Conservation (phyloP, 306 rosid genomes). For the Trifolium repens region DNA sequence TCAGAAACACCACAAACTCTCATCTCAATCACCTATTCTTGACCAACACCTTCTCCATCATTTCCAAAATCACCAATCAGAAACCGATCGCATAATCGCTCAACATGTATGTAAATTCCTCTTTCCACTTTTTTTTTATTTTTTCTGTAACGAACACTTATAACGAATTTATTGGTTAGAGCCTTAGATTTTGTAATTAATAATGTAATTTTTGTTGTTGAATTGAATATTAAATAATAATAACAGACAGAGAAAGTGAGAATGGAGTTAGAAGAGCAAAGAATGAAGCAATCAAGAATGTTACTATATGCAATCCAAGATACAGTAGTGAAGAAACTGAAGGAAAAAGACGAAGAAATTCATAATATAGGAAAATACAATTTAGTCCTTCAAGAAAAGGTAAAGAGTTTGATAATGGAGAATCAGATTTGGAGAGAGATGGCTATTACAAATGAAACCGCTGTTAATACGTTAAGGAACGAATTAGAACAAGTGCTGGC, state of each 20-base stretch:
- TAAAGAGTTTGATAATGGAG: conserved; percentile 54
- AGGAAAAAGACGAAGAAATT: conserved; percentile 75
- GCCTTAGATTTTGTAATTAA: background rate
- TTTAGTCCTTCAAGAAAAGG: conserved; percentile 70
- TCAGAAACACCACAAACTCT: conserved; percentile 33
- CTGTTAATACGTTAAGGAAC: conserved; percentile 59
- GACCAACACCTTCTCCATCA: conserved; percentile 38
- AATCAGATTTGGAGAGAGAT: conserved; percentile 75
- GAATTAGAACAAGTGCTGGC: conserved; percentile 67
- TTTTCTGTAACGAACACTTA: background rate
- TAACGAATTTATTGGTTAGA: background rate
- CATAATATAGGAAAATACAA: conserved; percentile 62
- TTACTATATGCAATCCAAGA: conserved; percentile 54
- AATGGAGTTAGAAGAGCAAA: conserved; percentile 53
- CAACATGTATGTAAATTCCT: conserved; percentile 36
- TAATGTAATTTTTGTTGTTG: background rate
- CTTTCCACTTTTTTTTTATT: background rate
- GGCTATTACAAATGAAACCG: conserved; percentile 76
- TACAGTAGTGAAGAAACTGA: conserved; percentile 56
- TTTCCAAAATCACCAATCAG: conserved; percentile 37
- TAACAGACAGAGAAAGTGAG: conserved; percentile 68
- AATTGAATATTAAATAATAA: too few relatives aligned
- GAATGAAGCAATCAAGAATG: conserved; percentile 56
- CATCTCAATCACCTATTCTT: conserved; percentile 12
- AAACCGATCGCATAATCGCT: conserved; percentile 41